These are phyloP conservation scores for Yarrowia galli DNA, from an alignment of 1,139 yeast species.

Conservation along the genomic window DNA sequence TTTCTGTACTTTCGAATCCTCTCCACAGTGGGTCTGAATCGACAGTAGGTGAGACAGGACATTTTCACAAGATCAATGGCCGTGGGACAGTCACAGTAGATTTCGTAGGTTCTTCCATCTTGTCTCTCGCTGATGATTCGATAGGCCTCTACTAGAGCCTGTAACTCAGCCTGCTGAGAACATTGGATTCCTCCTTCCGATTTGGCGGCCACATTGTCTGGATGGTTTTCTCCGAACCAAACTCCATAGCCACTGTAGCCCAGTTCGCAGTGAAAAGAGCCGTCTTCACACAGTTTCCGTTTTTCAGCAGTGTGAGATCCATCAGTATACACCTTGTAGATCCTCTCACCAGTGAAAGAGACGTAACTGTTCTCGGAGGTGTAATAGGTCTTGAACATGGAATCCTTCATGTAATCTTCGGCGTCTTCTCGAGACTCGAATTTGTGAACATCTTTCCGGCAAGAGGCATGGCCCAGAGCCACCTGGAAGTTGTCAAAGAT, in stretches of 20 bases:
- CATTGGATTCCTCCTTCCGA: background rate
- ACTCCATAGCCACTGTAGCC: background rate
- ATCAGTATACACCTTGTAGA: slow-evolving; percentile 1
- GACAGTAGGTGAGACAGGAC: background rate
- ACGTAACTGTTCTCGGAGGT: background rate
- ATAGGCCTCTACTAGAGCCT: background rate
- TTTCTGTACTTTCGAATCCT: background rate
- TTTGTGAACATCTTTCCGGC: background rate
- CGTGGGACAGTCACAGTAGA: background rate
- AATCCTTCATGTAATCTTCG: background rate
- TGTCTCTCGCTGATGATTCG: background rate
- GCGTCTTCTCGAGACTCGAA: background rate
- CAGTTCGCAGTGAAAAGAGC: too few relatives aligned
- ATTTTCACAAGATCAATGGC: background rate
- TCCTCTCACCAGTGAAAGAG: background rate
- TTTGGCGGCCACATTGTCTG: background rate
- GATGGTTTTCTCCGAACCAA: slow-evolving; percentile 1
- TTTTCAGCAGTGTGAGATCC: background rate
- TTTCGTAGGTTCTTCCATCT: background rate
- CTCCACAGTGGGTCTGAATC: background rate
- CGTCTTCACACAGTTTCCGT: too few relatives aligned
- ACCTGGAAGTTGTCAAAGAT: background rate
- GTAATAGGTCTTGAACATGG: background rate
- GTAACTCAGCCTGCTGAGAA: background rate
- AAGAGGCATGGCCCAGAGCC: background rate